These are phyloP conservation scores for Zygotorulaspora florentina DNA, from an alignment of 805 yeast species.

Conservation along the genomic window DNA sequence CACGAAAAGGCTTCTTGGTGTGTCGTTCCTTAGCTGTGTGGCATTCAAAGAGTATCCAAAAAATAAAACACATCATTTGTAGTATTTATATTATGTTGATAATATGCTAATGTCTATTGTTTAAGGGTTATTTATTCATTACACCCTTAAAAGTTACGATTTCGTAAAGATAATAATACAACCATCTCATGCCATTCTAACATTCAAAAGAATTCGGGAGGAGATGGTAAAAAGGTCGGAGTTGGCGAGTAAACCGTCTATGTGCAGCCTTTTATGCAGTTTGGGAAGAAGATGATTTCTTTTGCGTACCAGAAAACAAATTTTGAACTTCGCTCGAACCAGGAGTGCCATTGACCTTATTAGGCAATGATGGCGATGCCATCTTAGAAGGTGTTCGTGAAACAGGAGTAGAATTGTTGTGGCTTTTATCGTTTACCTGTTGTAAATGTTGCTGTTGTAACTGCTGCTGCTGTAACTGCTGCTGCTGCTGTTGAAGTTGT, in stretches of 20 bases:
- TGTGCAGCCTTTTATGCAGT: conserved; percentile 2
- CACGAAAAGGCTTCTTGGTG: no score
- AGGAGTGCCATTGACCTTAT: conserved; percentile 6
- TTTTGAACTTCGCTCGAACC: conserved; percentile 7
- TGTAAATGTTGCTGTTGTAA: conserved; percentile 9
- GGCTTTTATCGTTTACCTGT: conserved; percentile 1
- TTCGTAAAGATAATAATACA: conserved; percentile 5
- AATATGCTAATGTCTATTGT: no score
- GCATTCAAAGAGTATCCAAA: no score
- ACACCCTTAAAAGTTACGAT: background rate
- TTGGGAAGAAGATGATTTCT: conserved; percentile 12
- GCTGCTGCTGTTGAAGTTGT: conserved; percentile 14
- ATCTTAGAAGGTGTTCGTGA: conserved; percentile 12
- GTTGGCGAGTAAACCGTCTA: background rate
- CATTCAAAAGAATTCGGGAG: background rate
- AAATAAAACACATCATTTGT: no score
- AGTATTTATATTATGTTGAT: no score
- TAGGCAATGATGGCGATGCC: conserved; percentile 8
- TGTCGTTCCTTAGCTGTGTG: no score
- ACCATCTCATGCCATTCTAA: background rate
- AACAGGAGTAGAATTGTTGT: conserved; percentile 8
- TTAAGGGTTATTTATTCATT: no score
- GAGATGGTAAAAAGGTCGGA: background rate
- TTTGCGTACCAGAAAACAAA: conserved; percentile 11
- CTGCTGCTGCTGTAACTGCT: conserved; percentile 10